Percentiles rank a stretch among this genome's conserved stretches.
Conservation (phyloP, 2,329 filamentous ascomycete species). For the Alternaria tenuissima region DNA sequence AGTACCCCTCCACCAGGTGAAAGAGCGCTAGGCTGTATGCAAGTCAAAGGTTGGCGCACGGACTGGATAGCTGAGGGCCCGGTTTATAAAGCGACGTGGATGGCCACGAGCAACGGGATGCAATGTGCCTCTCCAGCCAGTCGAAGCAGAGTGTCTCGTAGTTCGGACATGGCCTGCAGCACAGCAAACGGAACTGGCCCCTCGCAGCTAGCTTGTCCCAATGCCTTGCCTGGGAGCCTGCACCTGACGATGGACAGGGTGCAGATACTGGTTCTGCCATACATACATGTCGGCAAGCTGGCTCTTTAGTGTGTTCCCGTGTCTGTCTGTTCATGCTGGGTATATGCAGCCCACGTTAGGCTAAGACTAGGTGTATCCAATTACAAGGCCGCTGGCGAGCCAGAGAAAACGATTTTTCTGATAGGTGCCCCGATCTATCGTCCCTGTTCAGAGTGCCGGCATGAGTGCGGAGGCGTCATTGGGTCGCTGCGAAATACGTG, state of each 20-base stretch:
- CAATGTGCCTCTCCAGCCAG: conserved; percentile 21
- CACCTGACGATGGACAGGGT: conserved; percentile 20
- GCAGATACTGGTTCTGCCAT: conserved; percentile 20
- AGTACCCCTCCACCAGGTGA: conserved; percentile 39
- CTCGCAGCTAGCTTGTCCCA: conserved; percentile 7
- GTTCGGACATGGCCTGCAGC: conserved; percentile 19
- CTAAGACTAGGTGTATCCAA: conserved; percentile 32
- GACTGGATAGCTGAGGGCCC: conserved; percentile 15
- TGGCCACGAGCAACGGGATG: conserved; percentile 16
- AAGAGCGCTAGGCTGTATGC: conserved; percentile 40
- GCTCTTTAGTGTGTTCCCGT: conserved; percentile 46
- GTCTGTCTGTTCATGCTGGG: conserved; percentile 51
- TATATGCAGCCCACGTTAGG: conserved; percentile 38
- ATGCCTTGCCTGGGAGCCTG: conserved; percentile 14
- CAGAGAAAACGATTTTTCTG: conserved; percentile 33
- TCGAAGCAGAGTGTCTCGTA: conserved; percentile 17
- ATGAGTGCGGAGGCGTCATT: conserved; percentile 27
- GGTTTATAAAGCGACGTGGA: conserved; percentile 20
- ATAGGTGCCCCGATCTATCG: conserved; percentile 34
- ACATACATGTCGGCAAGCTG: conserved; percentile 19
- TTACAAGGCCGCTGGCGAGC: conserved; percentile 27
- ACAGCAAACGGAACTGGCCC: conserved; percentile 14
- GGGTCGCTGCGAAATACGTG: conserved; percentile 24
- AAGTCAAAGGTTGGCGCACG: conserved; percentile 27
- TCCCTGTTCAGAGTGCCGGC: conserved; percentile 29